Percentiles rank a stretch among this genome's conserved stretches.
Conservation (phyloP, 345 rosid genomes). For the Gossypium sturtianum region DNA sequence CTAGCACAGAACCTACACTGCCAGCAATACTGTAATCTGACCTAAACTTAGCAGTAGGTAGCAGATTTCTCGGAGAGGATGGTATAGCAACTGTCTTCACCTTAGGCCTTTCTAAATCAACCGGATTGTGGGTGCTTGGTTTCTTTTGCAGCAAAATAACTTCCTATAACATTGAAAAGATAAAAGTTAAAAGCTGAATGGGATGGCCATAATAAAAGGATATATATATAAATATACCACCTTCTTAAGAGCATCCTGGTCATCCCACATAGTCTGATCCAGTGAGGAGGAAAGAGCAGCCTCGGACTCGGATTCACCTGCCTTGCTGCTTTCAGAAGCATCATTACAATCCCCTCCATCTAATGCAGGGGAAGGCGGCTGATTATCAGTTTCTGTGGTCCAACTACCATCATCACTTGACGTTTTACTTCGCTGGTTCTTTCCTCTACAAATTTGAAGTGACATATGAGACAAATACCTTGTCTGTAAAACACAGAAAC, state of each 20-base stretch:
- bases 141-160: slow-evolving; percentile 31
- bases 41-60: slow-evolving; percentile 36
- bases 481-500: background rate
- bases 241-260: slow-evolving; percentile 37
- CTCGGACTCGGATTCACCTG: slow-evolving; percentile 41
- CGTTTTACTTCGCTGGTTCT: slow-evolving; percentile 41
- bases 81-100: slow-evolving; percentile 48
- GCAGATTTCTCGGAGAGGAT: slow-evolving; percentile 42
- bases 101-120: slow-evolving; percentile 54
- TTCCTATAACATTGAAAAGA: slow-evolving; percentile 25
- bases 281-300: slow-evolving; percentile 29
- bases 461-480: slow-evolving; percentile 10
- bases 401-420: slow-evolving; percentile 34
- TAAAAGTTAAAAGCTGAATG: background rate
- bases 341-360: slow-evolving; percentile 35
- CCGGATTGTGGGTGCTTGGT: slow-evolving; percentile 23
- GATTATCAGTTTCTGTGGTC: slow-evolving; percentile 41
- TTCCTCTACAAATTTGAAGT: slow-evolving; percentile 37
- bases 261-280: slow-evolving; percentile 31
- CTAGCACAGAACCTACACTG: slow-evolving; percentile 26
- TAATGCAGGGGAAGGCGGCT: slow-evolving; percentile 35
- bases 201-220: background rate
- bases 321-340: slow-evolving; percentile 38
- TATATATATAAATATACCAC: slow-evolving; percentile 28
- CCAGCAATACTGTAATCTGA: slow-evolving; percentile 37